These are phyloP conservation scores for Viridothelium virens DNA, from an alignment of 495 filamentous ascomycete species.

Conservation along the genomic window DNA sequence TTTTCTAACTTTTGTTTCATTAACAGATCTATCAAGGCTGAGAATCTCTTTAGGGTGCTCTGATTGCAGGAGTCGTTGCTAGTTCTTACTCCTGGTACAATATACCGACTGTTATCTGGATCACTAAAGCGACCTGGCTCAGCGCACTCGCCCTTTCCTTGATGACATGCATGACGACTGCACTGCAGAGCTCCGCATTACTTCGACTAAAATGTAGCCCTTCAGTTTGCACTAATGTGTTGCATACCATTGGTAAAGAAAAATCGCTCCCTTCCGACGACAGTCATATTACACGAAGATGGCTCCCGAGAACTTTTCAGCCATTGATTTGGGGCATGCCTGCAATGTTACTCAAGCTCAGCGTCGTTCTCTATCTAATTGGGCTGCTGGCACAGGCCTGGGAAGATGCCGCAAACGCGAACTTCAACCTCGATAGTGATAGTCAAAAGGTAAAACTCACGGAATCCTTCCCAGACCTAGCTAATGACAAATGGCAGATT, in stretches of 20 bases:
- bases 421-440: not conserved
- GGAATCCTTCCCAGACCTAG: not conserved
- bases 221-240: not conserved
- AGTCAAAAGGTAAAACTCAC: not conserved
- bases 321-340: constrained; percentile 1
- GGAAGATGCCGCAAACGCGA: not conserved
- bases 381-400: not conserved
- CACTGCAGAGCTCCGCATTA: not conserved
- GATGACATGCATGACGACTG: not conserved
- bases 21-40: not conserved
- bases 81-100: constrained; percentile 7
- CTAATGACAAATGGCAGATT: not conserved
- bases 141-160: not conserved
- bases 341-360: not conserved
- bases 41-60: not conserved
- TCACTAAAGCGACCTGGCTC: constrained; percentile 3
- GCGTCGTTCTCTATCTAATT: not conserved
- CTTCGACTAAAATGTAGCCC: not conserved
- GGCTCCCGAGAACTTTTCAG: not conserved
- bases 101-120: not conserved
- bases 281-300: not conserved
- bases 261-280: not conserved
- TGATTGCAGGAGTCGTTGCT: not conserved
- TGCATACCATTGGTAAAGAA: not conserved
- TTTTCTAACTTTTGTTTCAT: not conserved